phyloP scores from a whole-genome alignment of 331 rosid genomes.

The Malus hybrid region DNA sequence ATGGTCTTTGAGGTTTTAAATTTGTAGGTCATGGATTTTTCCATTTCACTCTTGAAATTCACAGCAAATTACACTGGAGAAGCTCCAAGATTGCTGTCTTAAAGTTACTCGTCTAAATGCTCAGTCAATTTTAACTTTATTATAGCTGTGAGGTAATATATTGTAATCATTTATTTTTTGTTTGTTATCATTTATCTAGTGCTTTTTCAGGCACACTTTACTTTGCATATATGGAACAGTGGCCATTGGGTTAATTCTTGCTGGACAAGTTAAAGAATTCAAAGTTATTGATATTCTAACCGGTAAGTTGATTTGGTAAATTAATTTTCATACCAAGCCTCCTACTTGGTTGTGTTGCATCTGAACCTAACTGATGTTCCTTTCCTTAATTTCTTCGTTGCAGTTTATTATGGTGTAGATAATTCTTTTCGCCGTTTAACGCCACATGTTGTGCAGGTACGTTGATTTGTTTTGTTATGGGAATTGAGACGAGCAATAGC shows the following conservation, averaged over 20 bases:
- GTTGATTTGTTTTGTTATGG: not conserved
- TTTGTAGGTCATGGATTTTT: not conserved
- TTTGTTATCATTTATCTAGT: constrained; percentile 19
- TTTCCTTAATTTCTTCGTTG: constrained; percentile 18
- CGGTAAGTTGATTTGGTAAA: constrained; percentile 51
- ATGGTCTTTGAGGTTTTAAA: not conserved
- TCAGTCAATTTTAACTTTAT: constrained; percentile 6
- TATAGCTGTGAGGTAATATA: constrained; percentile 1
- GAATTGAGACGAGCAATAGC: not conserved
- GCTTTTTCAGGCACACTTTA: constrained; percentile 74
- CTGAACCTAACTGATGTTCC: constrained; percentile 13
- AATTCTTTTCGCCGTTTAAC: constrained; percentile 58
- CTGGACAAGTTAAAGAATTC: constrained; percentile 65
- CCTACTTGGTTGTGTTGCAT: constrained; percentile 11
- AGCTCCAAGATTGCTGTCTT: not conserved
- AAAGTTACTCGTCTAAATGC: not conserved
- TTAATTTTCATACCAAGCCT: constrained; percentile 6
- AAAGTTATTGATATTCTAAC: constrained; percentile 61
- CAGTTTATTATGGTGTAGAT: constrained; percentile 79
- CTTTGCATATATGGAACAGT: constrained; percentile 76
- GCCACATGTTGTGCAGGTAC: constrained; percentile 80
- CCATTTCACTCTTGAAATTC: not conserved
- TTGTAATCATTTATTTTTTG: not conserved
- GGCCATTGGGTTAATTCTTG: constrained; percentile 60
- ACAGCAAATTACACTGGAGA: not conserved